Evolutionary conservation across 345 rosid genomes (phyloP).

Genomic region (Hibiscus syriacus): DNA sequence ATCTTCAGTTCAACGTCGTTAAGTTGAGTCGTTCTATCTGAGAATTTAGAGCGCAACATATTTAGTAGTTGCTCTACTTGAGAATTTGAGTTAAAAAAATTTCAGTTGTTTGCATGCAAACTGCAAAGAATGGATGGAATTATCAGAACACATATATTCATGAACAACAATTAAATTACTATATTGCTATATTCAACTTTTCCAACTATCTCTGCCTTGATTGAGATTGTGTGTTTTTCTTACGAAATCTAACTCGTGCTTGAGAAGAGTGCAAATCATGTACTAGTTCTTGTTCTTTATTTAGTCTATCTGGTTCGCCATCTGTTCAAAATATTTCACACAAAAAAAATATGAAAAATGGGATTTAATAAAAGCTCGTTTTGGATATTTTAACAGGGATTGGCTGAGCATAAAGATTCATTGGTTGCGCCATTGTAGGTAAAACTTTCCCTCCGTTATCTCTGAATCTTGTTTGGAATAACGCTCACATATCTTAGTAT

Average conservation of each 20-base stretch:
- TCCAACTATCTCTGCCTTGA: not conserved
- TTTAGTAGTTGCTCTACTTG: not conserved
- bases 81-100: not conserved
- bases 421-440: slow-evolving; percentile 90
- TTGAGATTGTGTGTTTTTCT: not conserved
- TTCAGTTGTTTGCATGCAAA: not conserved
- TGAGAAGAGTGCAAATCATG: not conserved
- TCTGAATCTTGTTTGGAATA: not conserved
- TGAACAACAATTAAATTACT: not conserved
- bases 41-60: not conserved
- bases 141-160: not conserved
- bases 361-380: not conserved
- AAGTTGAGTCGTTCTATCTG: not conserved
- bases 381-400: slow-evolving; percentile 42
- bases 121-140: not conserved
- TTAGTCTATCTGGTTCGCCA: not conserved
- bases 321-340: not conserved
- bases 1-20: not conserved
- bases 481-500: not conserved
- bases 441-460: slow-evolving; percentile 9
- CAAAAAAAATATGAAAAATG: not conserved
- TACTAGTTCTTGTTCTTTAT: not conserved
- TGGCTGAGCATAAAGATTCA: slow-evolving; percentile 89
- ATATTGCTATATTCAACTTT: not conserved
- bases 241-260: not conserved